Evolutionary conservation across 2,329 filamentous ascomycete genomes (phyloP), one percentile per base, ranked within the genome.

Genomic region (Hymenotorrendiella dingleyae): DNA sequence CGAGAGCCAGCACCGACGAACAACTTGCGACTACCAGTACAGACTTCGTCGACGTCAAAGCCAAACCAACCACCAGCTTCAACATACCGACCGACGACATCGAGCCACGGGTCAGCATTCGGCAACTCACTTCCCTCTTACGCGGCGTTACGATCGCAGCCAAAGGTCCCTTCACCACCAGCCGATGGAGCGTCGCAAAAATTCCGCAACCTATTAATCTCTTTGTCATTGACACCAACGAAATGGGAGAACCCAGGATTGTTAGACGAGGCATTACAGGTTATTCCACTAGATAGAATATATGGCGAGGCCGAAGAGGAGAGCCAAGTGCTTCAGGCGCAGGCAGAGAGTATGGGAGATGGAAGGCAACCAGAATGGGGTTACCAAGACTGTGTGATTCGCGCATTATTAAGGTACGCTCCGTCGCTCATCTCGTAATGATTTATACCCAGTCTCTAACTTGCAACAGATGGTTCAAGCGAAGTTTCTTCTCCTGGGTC

Each of bases 231-330:
- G 46, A 95, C 89, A 34, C 93, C 93, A 14, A 85, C 83, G 16
- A 93, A 91, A 62, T 98, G 94, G 69, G 93, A 98, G 66, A 97
- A 98, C 64, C 91, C 93, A 0, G 93, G 93, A 26, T 70, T 97
- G 9, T 71, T 98, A 40, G 93, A 98, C 62, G 91, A 97, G 64
- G 93, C 91, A 4, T 70, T 98, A 14, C 80, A 86, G 48, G 80
- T 81, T 27, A 87, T 98, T 36, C 91, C 91, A 0, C 70, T 97
- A 22, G 88, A 96, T 61, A 80, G 87, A 54, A 87, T 98, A 55
- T 97, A 97, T 65, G 77, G 83, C 53, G 89, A 96, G 62, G 93
- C 93, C 40, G 89, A 97, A 62, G 91, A 97, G 63, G 90, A 97
- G 66, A 81, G 78, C 52, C 88, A 96, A 62, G 82, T 96, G 22